phyloP scores from a whole-genome alignment of 805 yeast species.

The Debaryomyces prosopidis region DNA sequence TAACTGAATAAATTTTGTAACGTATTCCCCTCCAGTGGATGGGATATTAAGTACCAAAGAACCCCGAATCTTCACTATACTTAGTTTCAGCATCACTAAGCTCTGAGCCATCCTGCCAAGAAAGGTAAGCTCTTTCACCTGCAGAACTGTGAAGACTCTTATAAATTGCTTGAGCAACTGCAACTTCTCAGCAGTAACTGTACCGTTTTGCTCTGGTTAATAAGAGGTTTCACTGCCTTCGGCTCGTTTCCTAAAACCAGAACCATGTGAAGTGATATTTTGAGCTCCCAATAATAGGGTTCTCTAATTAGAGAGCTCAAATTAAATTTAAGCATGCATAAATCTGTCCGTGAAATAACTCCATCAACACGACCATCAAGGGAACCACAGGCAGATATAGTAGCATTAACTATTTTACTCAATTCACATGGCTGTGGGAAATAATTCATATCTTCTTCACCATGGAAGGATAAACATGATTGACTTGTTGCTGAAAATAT shows the following conservation, averaged over 20 bases:
- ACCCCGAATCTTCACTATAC: background rate
- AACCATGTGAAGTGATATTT: slow-evolving; percentile 1
- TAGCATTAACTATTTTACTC: slow-evolving; percentile 5
- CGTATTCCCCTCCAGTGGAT: slow-evolving; percentile 7
- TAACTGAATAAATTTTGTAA: slow-evolving; percentile 6
- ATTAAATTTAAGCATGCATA: slow-evolving; percentile 5
- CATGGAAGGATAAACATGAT: slow-evolving; percentile 4
- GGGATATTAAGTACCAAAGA: slow-evolving; percentile 4
- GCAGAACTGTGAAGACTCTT: slow-evolving; percentile 3
- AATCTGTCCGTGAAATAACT: slow-evolving; percentile 4
- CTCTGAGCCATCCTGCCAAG: slow-evolving; percentile 4
- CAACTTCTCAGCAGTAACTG: slow-evolving; percentile 6
- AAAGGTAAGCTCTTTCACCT: slow-evolving; percentile 6
- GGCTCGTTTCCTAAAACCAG: slow-evolving; percentile 3
- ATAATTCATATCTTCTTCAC: slow-evolving; percentile 5
- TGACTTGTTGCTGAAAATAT: slow-evolving; percentile 6
- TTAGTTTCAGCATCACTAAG: slow-evolving; percentile 4
- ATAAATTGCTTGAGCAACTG: slow-evolving; percentile 7
- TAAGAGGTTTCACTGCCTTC: background rate
- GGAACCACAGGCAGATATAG: slow-evolving; percentile 5
- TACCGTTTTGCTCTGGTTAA: slow-evolving; percentile 6
- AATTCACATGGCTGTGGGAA: slow-evolving; percentile 7
- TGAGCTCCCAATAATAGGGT: slow-evolving; percentile 4
- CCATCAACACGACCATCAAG: slow-evolving; percentile 6
- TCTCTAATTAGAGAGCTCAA: slow-evolving; percentile 4